These are phyloP conservation scores for Trypanosoma vivax DNA, from an alignment of 208 protist genomes.

Conservation along the genomic window DNA sequence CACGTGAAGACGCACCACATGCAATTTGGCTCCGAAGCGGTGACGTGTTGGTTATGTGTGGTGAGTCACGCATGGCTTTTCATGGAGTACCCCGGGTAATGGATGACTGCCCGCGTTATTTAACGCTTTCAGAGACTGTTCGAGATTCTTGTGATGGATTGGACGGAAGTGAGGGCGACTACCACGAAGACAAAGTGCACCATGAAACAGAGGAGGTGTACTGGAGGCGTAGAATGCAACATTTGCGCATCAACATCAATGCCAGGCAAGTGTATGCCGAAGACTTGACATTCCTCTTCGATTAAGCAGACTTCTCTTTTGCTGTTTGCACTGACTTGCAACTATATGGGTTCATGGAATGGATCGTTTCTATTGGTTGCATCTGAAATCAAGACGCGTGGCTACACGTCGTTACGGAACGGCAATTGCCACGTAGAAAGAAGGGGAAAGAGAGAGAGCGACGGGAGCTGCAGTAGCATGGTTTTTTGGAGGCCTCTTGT, in stretches of 20 bases:
- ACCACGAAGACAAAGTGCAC: conserved; percentile 7
- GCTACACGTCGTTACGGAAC: too few species aligned
- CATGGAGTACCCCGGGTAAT: conserved; percentile 77
- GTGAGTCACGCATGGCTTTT: conserved; percentile 55
- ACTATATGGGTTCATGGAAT: neutral
- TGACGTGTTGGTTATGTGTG: conserved; percentile 71
- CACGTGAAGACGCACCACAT: conserved; percentile 57
- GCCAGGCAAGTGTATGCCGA: conserved; percentile 75
- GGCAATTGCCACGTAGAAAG: too few species aligned
- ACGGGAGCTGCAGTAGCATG: too few species aligned
- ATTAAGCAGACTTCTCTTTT: neutral
- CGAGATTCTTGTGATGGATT: conserved; percentile 38
- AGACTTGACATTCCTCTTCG: conserved; percentile 39
- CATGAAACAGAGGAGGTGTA: conserved; percentile 47
- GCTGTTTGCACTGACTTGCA: neutral
- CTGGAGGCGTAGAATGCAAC: conserved; percentile 77
- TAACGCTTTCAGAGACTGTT: too few species aligned
- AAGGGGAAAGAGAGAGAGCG: too few species aligned
- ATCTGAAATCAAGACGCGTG: too few species aligned
- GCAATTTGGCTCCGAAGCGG: conserved; percentile 77
- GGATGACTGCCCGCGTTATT: conserved; percentile 69
- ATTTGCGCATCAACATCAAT: conserved; percentile 86
- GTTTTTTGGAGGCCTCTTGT: too few species aligned
- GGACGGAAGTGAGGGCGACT: conserved; percentile 24
- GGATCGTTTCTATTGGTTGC: neutral